phyloP scores from a whole-genome alignment of 2,329 filamentous ascomycete species.

The Blastomyces emzantsi region DNA sequence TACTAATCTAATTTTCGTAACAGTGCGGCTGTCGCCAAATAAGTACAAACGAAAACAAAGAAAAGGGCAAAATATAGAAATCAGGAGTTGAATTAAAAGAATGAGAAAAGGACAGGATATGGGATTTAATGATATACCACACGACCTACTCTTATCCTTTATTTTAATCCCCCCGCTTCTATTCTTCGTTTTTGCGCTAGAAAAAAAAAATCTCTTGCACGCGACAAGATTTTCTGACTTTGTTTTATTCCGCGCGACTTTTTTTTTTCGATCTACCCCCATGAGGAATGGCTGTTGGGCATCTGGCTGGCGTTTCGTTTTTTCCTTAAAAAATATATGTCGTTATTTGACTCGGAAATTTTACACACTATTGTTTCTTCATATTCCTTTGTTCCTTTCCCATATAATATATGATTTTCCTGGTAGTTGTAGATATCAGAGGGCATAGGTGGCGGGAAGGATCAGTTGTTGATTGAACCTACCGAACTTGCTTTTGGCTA shows the following conservation, averaged over 20 bases:
- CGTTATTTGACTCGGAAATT: conserved; percentile 11
- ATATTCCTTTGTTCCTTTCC: neutral
- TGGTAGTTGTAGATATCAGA: neutral
- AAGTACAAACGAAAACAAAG: conserved; percentile 16
- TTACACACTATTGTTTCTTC: conserved; percentile 6
- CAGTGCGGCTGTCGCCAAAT: conserved; percentile 45
- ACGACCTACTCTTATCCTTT: conserved; percentile 7
- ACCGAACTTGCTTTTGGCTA: neutral
- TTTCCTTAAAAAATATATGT: conserved; percentile 9
- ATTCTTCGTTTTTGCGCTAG: neutral
- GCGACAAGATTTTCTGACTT: neutral
- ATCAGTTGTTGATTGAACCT: neutral
- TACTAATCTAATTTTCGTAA: conserved; percentile 10
- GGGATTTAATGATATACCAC: conserved; percentile 11
- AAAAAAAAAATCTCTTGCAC: neutral
- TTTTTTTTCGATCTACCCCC: conserved; percentile 7
- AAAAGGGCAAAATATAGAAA: conserved; percentile 9
- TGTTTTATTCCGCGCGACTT: neutral
- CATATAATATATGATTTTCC: neutral
- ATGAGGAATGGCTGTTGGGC: conserved; percentile 10
- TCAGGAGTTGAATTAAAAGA: conserved; percentile 12
- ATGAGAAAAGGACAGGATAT: conserved; percentile 13
- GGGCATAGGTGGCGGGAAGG: neutral
- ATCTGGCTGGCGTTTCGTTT: conserved; percentile 12
- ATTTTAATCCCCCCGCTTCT: conserved; percentile 5